Percentiles rank a stretch among this genome's conserved stretches.
These are phyloP conservation scores for Diaporthe ilicicola DNA, from an alignment of 2,329 filamentous ascomycete species.

Conservation along the genomic window DNA sequence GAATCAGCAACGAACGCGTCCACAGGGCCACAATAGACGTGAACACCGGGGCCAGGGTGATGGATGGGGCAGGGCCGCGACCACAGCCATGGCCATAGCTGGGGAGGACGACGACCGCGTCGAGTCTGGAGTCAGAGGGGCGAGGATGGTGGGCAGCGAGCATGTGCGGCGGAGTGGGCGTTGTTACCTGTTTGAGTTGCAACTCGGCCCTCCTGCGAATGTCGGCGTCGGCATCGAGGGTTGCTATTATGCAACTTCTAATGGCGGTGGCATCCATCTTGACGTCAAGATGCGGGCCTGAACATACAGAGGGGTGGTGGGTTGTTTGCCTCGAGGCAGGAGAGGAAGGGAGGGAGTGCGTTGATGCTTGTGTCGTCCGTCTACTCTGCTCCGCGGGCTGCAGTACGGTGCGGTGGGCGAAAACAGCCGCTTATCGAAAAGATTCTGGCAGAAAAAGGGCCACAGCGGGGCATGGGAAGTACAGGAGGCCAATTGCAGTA, in stretches of 20 bases:
- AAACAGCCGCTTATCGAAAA: slow-evolving; percentile 10
- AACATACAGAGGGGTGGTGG: slow-evolving; percentile 29
- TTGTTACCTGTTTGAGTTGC: slow-evolving; percentile 81
- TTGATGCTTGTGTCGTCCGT: slow-evolving; percentile 16
- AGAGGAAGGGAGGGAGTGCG: slow-evolving; percentile 7
- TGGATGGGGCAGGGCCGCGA: not conserved
- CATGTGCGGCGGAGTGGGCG: slow-evolving; percentile 25
- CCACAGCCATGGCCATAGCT: not conserved
- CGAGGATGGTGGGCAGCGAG: slow-evolving; percentile 20
- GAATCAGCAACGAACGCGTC: slow-evolving; percentile 35
- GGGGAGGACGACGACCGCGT: not conserved
- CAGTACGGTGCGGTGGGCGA: slow-evolving; percentile 5
- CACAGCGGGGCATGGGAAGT: slow-evolving; percentile 20
- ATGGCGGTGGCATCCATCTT: slow-evolving; percentile 79
- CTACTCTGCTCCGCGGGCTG: slow-evolving; percentile 16
- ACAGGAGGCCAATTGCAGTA: slow-evolving; percentile 13
- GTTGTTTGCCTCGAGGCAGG: slow-evolving; percentile 20
- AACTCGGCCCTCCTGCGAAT: slow-evolving; percentile 79
- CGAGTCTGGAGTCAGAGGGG: not conserved
- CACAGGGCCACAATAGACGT: not conserved
- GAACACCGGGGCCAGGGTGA: slow-evolving; percentile 19
- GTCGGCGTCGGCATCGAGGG: slow-evolving; percentile 78
- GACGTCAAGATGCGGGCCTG: slow-evolving; percentile 32
- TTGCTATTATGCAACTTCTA: slow-evolving; percentile 79
- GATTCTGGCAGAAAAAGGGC: slow-evolving; percentile 9